Evolutionary conservation across 768 basidiomycete genomes (phyloP), one percentile per base, ranked within the genome.

Genomic region (Thelephora ganbajun): DNA sequence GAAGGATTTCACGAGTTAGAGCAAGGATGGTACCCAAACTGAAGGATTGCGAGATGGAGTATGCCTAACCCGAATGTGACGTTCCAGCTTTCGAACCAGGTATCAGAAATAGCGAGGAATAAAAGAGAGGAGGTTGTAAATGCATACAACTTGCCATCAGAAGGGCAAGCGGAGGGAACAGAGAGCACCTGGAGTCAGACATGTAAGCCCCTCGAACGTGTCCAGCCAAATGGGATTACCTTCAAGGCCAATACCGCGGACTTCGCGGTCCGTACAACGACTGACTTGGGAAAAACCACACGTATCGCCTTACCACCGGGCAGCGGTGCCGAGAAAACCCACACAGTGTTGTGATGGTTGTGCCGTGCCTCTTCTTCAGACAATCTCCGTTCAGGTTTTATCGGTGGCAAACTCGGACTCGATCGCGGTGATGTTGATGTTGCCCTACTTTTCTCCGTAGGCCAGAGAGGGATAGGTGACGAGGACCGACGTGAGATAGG

Each of bases 71-170:
- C 49, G 1, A 67, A 35, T 0, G 72, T 70, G 13, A 64, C 54
- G 45, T 53, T 48, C 9, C 71, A 50, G 18, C 57, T 59, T 42
- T 73, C 71, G 20, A 66, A 68, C 58, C 70, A 61, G 11, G 69
- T 72, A 59, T 77, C 76, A 18, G 61, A 48, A 22, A 74, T 54
- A 2, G 72, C 72, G 1, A 69, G 62, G 1, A 55, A 51, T 6
- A 65, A 58, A 35, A 69, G 56, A 12, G 56, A 46, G 0, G 49
- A 59, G 46, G 63, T 42, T 3, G 63, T 45, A 22, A 59, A 46
- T 1, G 59, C 55, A 34, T 60, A 60, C 6, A 57, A 45, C 11
- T 47, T 56, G 0, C 50, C 43, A 11, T 46, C 48, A 14, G 51
- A 33, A 36, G 53, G 48, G 50, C 63, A 68, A 33, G 63, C 37